These are phyloP conservation scores for Tephrocybe rancida DNA, from an alignment of 768 basidiomycete genomes.

Conservation along the genomic window DNA sequence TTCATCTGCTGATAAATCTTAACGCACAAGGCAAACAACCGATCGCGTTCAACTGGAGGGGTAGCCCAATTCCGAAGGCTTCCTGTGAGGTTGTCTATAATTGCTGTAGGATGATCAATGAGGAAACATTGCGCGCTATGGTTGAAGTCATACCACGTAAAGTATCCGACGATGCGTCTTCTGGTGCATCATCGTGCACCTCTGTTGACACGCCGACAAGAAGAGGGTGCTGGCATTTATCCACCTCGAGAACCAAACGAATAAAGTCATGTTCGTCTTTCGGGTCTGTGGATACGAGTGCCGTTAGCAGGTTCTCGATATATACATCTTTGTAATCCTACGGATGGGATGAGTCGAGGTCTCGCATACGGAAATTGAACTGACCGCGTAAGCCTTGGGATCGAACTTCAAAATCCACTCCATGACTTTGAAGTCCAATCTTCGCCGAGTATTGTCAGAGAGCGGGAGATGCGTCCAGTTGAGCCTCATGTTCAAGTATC, in stretches of 20 bases:
- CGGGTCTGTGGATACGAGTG: conserved; percentile 46
- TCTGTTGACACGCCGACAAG: conserved; percentile 7
- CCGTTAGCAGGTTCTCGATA: conserved; percentile 53
- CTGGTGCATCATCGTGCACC: not conserved
- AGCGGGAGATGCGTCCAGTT: conserved; percentile 52
- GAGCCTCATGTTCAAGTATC: conserved; percentile 50
- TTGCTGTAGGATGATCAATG: conserved; percentile 32
- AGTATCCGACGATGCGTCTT: conserved; percentile 11
- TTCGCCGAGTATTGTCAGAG: conserved; percentile 45
- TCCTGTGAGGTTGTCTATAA: conserved; percentile 45
- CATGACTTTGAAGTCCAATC: conserved; percentile 66
- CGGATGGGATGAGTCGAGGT: not conserved
- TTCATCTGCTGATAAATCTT: conserved; percentile 56
- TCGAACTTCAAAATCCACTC: conserved; percentile 57
- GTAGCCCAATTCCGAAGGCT: conserved; percentile 32
- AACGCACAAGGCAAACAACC: conserved; percentile 41
- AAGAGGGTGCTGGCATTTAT: conserved; percentile 30
- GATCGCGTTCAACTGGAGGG: conserved; percentile 22
- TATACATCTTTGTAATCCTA: conserved; percentile 54
- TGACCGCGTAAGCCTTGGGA: conserved; percentile 60
- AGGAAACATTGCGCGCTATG: not conserved
- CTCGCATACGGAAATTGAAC: conserved; percentile 17
- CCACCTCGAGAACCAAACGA: conserved; percentile 52
- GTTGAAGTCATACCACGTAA: conserved; percentile 12
- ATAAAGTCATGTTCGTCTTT: conserved; percentile 64